Conservation (phyloP, 2,329 filamentous ascomycete genomes). For the Xylariaceae sp. region DNA sequence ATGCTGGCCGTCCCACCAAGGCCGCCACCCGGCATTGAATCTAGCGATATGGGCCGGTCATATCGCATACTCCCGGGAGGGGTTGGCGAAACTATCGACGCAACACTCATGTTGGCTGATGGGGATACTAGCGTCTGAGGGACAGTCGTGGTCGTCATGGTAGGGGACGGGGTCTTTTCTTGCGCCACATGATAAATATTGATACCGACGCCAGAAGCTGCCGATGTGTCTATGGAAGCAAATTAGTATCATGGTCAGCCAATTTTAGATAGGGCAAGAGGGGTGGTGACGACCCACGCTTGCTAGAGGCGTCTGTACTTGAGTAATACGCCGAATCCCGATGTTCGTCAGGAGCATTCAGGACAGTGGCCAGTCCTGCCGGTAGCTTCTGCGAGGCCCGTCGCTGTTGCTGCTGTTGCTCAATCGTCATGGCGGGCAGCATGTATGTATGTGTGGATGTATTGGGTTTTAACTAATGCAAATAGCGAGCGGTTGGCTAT, state of each 20-base stretch:
- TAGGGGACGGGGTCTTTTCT: conserved; percentile 62
- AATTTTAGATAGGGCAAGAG: conserved; percentile 1
- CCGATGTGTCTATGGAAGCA: conserved; percentile 40
- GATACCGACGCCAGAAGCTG: conserved; percentile 42
- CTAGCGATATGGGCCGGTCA: conserved; percentile 41
- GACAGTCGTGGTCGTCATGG: conserved; percentile 46
- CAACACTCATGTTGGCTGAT: conserved; percentile 60
- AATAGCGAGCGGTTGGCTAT: neutral
- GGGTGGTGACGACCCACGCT: conserved; percentile 40
- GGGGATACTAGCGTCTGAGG: conserved; percentile 54
- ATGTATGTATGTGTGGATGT: neutral
- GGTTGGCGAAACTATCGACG: conserved; percentile 61
- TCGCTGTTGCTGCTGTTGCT: conserved; percentile 31
- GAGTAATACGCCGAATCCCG: conserved; percentile 52
- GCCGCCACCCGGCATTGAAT: conserved; percentile 36
- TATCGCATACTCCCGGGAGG: conserved; percentile 45
- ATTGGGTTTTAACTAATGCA: neutral
- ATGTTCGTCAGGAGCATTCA: conserved; percentile 49
- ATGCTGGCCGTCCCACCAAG: conserved; percentile 35
- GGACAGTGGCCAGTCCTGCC: conserved; percentile 46
- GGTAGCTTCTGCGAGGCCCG: conserved; percentile 44
- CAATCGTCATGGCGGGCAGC: conserved; percentile 34
- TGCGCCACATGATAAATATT: conserved; percentile 47
- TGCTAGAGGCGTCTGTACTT: conserved; percentile 46
- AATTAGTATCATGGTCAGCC: conserved; percentile 23